Evolutionary conservation across 2,329 filamentous ascomycete species (phyloP).

Genomic region (Fusarium sp.): DNA sequence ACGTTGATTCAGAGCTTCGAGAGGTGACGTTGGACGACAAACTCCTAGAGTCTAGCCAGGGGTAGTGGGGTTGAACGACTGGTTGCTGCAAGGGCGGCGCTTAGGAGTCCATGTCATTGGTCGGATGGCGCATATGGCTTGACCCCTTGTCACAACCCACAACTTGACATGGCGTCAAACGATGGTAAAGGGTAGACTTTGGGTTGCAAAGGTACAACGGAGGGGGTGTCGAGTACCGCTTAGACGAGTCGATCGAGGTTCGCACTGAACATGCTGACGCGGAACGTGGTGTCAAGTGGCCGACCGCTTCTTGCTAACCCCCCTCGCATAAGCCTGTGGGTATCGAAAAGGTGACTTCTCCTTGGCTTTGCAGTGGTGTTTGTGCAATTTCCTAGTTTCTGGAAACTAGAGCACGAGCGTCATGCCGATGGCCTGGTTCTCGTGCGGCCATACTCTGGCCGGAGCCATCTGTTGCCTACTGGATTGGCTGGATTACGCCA

Average conservation of each 20-base stretch:
- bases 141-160: constrained; percentile 41
- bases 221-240: background rate
- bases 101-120: constrained; percentile 46
- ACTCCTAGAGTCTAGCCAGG: constrained; percentile 35
- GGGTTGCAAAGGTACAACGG: background rate
- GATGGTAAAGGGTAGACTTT: background rate
- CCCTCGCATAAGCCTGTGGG: constrained; percentile 2
- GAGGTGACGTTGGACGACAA: constrained; percentile 24
- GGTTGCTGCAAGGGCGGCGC: constrained; percentile 46
- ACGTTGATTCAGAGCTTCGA: constrained; percentile 29
- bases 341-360: background rate
- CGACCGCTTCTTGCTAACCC: constrained; percentile 2
- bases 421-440: constrained; percentile 21
- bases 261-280: background rate
- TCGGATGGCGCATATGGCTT: constrained; percentile 20
- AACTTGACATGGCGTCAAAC: constrained; percentile 36
- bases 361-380: constrained; percentile 1
- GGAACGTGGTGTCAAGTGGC: constrained; percentile 1
- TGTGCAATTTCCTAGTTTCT: background rate
- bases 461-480: constrained; percentile 8
- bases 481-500: constrained; percentile 19
- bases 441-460: constrained; percentile 26
- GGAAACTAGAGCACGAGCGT: constrained; percentile 1
- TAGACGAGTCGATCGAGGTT: constrained; percentile 2
- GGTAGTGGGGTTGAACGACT: constrained; percentile 43